Evolutionary conservation across 164 flowering plant genomes (phyloP), one percentile per base, ranked within the genome.

Genomic region (Vitis vinifera): DNA sequence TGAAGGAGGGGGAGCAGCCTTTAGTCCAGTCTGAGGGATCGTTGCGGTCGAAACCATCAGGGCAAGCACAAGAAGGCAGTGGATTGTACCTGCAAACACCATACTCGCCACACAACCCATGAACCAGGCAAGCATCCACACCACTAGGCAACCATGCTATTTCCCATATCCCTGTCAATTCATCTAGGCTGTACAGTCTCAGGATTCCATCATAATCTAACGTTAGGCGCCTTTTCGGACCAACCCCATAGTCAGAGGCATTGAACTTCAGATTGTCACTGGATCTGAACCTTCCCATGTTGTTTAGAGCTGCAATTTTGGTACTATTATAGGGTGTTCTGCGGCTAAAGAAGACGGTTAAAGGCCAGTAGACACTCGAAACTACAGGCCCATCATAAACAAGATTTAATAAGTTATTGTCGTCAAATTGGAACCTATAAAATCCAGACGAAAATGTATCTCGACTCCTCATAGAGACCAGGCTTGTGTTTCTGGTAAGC

Each of bases 181-280:
- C 53, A 48, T 69, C 61, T 37, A 74, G 65, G 53, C 77, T 74
- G 17, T 72, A 67, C 10, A 66, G 10, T 50, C 74, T 65, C 4
- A 71, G 56, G 47, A 64, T 64, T 19, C 74, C 69, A 59, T 71
- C 74, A 37, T n/a, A 66, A 59, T 71, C 74, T 4, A 71, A 30
- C 0, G 74, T 71, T 31, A 71, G 10, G 19, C 74, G 59, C 55
- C 69, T 58, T 17, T 59, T 27, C 0, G 29, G 29, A 12, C 74
- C 69, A 13, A 27, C 4, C 2, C 74, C 74, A 30, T 23, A 59
- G 13, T 59, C 13, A 59, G 62, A 59, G 23, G 37, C 62, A 59
- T 59, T 27, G 37, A 59, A 59, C 4, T 10, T 59, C 37, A 59
- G 37, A 13, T 27, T 59, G 37, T 59, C 62, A 59, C 62, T 59